A percentile compares a stretch with the other conserved stretches of the same genome.
Conservation (phyloP, 306 rosid genomes). For the Cicer judaicum region DNA sequence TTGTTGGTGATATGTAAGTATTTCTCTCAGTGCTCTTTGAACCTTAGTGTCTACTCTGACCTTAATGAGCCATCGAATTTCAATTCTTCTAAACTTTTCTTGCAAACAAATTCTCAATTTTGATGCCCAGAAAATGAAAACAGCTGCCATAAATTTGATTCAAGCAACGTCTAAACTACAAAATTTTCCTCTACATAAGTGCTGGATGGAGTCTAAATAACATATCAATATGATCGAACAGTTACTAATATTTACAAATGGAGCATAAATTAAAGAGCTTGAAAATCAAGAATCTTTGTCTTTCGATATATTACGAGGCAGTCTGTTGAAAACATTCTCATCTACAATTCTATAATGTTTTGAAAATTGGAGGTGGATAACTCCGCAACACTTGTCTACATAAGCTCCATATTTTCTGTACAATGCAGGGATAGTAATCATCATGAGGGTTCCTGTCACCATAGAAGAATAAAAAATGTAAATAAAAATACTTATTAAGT, state of each 20-base stretch:
- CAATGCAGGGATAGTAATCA: conserved; percentile 76
- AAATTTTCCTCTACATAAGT: conserved; percentile 5
- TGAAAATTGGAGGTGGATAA: conserved; percentile 72
- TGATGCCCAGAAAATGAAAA: not conserved
- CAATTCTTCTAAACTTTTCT: too few relatives aligned
- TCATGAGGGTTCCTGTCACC: conserved; percentile 70
- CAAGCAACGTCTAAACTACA: conserved; percentile 38
- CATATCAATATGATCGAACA: not conserved
- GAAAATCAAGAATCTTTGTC: conserved; percentile 67
- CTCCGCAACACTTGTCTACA: conserved; percentile 66
- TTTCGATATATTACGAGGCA: conserved; percentile 62
- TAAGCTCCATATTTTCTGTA: conserved; percentile 63
- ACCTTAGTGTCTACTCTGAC: too few relatives aligned
- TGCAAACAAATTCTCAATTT: conserved; percentile 8
- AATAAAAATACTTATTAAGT: conserved; percentile 23
- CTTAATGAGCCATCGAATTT: too few relatives aligned
- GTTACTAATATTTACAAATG: conserved; percentile 18
- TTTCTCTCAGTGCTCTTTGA: too few relatives aligned
- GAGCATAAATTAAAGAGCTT: conserved; percentile 26
- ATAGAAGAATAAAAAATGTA: conserved; percentile 35
- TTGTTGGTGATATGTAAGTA: too few relatives aligned
- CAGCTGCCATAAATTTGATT: conserved; percentile 8
- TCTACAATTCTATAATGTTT: conserved; percentile 85
- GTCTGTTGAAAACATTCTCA: conserved; percentile 71
- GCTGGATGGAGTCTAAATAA: conserved; percentile 3